Percentiles rank a stretch among this genome's conserved stretches.
phyloP scores from a whole-genome alignment of 139 green algal species.

The Choricystis sp. region DNA sequence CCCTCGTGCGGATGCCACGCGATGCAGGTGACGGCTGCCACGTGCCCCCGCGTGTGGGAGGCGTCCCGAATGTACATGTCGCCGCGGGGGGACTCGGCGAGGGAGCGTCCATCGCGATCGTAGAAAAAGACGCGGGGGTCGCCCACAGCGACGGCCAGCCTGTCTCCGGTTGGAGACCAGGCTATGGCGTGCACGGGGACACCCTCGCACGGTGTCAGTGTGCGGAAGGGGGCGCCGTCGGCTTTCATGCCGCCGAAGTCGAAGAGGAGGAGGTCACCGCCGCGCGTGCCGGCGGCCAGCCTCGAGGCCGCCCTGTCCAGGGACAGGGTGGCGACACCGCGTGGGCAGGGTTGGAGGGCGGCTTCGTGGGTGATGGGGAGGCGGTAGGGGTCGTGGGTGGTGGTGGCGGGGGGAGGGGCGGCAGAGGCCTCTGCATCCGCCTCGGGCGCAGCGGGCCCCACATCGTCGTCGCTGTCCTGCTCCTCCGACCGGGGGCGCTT shows the following conservation, averaged over 20 bases:
- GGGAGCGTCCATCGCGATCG: neutral
- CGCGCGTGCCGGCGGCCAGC: neutral
- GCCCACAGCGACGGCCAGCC: neutral
- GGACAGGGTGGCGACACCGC: neutral
- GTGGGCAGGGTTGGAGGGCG: neutral
- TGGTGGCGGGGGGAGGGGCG: too few species aligned
- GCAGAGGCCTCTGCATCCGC: too few species aligned
- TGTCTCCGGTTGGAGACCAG: neutral
- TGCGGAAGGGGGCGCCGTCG: neutral
- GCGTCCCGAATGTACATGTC: neutral
- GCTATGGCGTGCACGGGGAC: neutral
- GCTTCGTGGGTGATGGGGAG: neutral
- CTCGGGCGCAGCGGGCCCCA: too few species aligned
- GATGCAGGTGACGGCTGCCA: neutral
- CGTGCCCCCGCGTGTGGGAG: neutral
- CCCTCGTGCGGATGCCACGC: neutral
- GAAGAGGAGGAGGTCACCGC: neutral
- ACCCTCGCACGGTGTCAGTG: neutral
- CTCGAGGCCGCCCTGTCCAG: neutral
- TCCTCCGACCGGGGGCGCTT: neutral
- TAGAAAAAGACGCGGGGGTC: neutral
- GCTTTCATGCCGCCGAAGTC: neutral
- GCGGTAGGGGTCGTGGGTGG: neutral
- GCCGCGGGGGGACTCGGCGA: neutral
- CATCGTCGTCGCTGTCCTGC: neutral